A percentile compares a stretch with the other conserved stretches of the same genome.
Conservation (phyloP, 2,329 filamentous ascomycete species). For the Epichloe festucae region DNA sequence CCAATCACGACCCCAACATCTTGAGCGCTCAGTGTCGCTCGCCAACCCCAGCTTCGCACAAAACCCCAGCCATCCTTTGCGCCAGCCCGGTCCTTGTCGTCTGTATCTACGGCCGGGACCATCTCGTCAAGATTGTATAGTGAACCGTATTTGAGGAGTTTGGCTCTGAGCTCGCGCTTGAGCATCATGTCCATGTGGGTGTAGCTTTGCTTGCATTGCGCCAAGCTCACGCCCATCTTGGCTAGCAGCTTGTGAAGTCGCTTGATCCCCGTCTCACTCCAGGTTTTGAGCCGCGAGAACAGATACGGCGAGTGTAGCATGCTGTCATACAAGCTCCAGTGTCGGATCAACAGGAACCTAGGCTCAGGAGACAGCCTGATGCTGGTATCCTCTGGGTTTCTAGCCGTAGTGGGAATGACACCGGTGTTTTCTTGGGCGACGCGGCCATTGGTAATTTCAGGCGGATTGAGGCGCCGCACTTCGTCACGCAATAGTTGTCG, state of each 20-base stretch:
- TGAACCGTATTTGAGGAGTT: slow-evolving; percentile 81
- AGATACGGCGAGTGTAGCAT: slow-evolving; percentile 97
- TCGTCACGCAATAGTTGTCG: slow-evolving; percentile 82
- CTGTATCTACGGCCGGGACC: slow-evolving; percentile 65
- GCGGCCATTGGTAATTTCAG: slow-evolving; percentile 49
- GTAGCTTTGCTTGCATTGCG: slow-evolving; percentile 90
- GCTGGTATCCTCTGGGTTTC: slow-evolving; percentile 79
- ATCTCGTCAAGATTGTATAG: slow-evolving; percentile 90
- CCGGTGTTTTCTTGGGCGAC: slow-evolving; percentile 55
- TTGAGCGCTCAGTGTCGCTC: slow-evolving; percentile 81
- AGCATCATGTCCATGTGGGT: slow-evolving; percentile 98
- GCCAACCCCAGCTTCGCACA: slow-evolving; percentile 94
- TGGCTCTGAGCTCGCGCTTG: slow-evolving; percentile 73
- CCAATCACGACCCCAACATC: slow-evolving; percentile 90
- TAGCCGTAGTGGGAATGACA: slow-evolving; percentile 79
- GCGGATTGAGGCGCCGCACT: slow-evolving; percentile 83
- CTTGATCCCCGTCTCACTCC: slow-evolving; percentile 81
- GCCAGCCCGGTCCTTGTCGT: slow-evolving; percentile 54
- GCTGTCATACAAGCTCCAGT: slow-evolving; percentile 96
- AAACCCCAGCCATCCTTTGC: slow-evolving; percentile 93
- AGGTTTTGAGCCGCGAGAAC: slow-evolving; percentile 81
- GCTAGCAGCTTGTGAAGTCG: slow-evolving; percentile 86
- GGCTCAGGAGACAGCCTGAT: slow-evolving; percentile 91
- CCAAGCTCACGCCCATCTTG: slow-evolving; percentile 93
- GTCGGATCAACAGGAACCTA: slow-evolving; percentile 78